These are phyloP conservation scores for Chalciporus chontae DNA, from an alignment of 768 basidiomycete genomes.

Conservation along the genomic window DNA sequence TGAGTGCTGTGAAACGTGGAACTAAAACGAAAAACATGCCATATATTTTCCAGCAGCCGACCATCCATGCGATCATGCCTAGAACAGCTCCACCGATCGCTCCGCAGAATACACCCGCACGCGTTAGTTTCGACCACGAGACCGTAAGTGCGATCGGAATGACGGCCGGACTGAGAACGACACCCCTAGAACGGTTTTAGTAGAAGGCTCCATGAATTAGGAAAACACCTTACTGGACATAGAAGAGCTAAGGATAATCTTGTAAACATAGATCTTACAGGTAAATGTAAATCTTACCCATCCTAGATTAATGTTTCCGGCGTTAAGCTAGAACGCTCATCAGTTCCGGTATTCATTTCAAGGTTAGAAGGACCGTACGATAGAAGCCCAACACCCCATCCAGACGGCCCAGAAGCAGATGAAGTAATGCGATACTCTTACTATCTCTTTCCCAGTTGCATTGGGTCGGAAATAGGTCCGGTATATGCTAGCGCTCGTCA, in stretches of 20 bases:
- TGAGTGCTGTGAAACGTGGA: neutral
- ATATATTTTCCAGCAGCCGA: slow-evolving; percentile 48
- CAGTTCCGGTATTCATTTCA: neutral
- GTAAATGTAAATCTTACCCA: slow-evolving; percentile 33
- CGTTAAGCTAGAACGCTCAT: slow-evolving; percentile 34
- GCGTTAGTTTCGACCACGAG: slow-evolving; percentile 44
- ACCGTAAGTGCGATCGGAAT: slow-evolving; percentile 47
- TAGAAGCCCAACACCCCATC: slow-evolving; percentile 43
- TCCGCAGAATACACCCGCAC: slow-evolving; percentile 38
- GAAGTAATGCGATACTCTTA: slow-evolving; percentile 37
- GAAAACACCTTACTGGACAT: slow-evolving; percentile 36
- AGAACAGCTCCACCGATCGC: slow-evolving; percentile 39
- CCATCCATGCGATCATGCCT: slow-evolving; percentile 50
- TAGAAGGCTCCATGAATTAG: neutral
- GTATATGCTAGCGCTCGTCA: slow-evolving; percentile 26
- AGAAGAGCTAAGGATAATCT: slow-evolving; percentile 32
- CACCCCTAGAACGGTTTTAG: slow-evolving; percentile 35
- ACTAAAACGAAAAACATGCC: slow-evolving; percentile 22
- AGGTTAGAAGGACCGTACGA: slow-evolving; percentile 22
- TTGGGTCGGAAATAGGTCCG: slow-evolving; percentile 38
- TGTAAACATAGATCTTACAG: slow-evolving; percentile 4
- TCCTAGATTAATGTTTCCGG: slow-evolving; percentile 43
- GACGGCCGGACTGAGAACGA: slow-evolving; percentile 47
- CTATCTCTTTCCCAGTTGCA: slow-evolving; percentile 37
- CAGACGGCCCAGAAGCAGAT: slow-evolving; percentile 42